phyloP scores from a whole-genome alignment of 83 land plant genomes.

The Diphasiastrum complanatum region DNA sequence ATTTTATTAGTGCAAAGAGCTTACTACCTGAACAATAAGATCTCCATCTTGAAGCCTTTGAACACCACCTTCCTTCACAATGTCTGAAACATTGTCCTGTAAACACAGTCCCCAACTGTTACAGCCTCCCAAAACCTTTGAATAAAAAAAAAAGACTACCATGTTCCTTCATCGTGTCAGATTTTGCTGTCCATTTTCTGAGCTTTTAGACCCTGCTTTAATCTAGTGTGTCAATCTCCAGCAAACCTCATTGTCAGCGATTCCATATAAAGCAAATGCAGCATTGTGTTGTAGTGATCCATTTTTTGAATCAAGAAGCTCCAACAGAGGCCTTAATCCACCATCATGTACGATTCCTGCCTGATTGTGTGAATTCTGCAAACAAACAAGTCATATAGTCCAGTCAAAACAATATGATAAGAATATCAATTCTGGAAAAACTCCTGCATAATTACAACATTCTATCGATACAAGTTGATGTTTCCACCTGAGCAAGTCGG shows the following conservation, averaged over 20 bases:
- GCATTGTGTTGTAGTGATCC: slow-evolving; percentile 94
- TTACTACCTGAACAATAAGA: slow-evolving; percentile 74
- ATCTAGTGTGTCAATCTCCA: no score
- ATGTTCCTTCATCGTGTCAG: no score
- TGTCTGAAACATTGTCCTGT: slow-evolving; percentile 89
- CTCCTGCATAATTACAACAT: no score
- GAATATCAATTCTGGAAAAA: no score
- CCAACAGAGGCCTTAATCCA: slow-evolving; percentile 75
- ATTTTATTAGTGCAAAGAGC: not conserved
- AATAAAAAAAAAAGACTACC: not conserved
- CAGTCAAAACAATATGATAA: no score
- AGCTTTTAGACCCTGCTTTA: no score
- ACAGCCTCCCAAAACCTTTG: not conserved
- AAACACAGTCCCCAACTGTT: slow-evolving; percentile 2
- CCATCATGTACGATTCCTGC: slow-evolving; percentile 95
- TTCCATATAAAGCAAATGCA: slow-evolving; percentile 94
- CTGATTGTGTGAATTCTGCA: slow-evolving; percentile 92
- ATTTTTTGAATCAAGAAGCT: slow-evolving; percentile 89
- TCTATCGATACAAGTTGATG: not conserved
- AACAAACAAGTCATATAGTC: slow-evolving; percentile 6
- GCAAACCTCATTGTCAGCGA: slow-evolving; percentile 92
- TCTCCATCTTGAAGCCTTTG: slow-evolving; percentile 92
- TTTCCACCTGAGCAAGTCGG: slow-evolving; percentile 9
- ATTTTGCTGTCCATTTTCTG: no score
- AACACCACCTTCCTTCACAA: slow-evolving; percentile 91